A percentile compares a stretch with the other conserved stretches of the same genome.
Conservation (phyloP, 2,329 filamentous ascomycete genomes). For the Septoria linicola region DNA sequence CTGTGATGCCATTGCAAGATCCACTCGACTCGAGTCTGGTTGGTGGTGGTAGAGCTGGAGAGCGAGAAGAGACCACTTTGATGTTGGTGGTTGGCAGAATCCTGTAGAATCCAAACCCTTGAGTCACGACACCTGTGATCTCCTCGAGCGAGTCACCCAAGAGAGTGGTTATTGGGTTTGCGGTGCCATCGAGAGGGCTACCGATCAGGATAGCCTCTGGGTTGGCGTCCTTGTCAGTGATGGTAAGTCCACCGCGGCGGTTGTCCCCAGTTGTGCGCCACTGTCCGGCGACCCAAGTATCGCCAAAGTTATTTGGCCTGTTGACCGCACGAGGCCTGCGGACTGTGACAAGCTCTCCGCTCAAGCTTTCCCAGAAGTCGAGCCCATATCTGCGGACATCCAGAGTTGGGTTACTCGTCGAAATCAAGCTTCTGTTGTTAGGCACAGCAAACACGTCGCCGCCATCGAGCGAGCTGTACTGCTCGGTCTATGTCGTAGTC, state of each 20-base stretch:
- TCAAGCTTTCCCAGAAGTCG: slow-evolving; percentile 72
- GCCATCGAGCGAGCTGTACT: slow-evolving; percentile 62
- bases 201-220: slow-evolving; percentile 68
- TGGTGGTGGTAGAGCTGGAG: slow-evolving; percentile 50
- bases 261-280: slow-evolving; percentile 65
- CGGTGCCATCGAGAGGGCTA: slow-evolving; percentile 62
- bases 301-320: slow-evolving; percentile 63
- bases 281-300: slow-evolving; percentile 67
- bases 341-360: slow-evolving; percentile 66
- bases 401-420: slow-evolving; percentile 59
- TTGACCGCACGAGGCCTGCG: slow-evolving; percentile 57
- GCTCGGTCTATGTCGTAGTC: slow-evolving; percentile 43
- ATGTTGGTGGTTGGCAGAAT: slow-evolving; percentile 64
- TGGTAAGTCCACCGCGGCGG: slow-evolving; percentile 62
- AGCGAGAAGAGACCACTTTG: slow-evolving; percentile 47
- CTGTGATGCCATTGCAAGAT: slow-evolving; percentile 60
- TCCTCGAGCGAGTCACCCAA: slow-evolving; percentile 65
- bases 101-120: slow-evolving; percentile 67
- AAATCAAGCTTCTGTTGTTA: slow-evolving; percentile 60
- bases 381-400: slow-evolving; percentile 63
- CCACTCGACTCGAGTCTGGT: slow-evolving; percentile 56
- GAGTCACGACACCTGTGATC: slow-evolving; percentile 66
- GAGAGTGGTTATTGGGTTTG: slow-evolving; percentile 59
- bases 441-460: slow-evolving; percentile 65
- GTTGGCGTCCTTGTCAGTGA: slow-evolving; percentile 63